phyloP scores from a whole-genome alignment of 2,329 filamentous ascomycete species.

The Metarhizium album region DNA sequence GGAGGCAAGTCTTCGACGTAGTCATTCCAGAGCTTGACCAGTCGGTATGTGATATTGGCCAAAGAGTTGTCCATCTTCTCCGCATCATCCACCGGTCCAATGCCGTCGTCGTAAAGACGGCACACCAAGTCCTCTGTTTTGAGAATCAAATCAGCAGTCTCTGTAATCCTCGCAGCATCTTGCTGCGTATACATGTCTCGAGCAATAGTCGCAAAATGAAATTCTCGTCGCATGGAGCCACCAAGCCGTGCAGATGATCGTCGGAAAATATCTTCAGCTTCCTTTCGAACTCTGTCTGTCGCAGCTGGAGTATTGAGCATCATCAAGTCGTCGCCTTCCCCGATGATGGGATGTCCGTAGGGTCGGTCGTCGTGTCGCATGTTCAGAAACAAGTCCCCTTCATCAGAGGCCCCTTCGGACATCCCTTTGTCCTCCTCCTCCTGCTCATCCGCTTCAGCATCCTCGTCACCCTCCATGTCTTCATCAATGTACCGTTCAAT shows the following conservation, averaged over 20 bases:
- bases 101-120: conserved; percentile 52
- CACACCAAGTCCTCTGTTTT: conserved; percentile 63
- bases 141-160: conserved; percentile 62
- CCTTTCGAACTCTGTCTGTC: conserved; percentile 38
- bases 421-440: conserved; percentile 27
- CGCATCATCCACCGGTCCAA: conserved; percentile 43
- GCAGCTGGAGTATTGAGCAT: conserved; percentile 45
- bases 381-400: conserved; percentile 39
- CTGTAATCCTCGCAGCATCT: conserved; percentile 50
- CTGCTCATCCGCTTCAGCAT: conserved; percentile 26
- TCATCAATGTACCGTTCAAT: conserved; percentile 25
- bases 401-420: conserved; percentile 29
- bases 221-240: conserved; percentile 36
- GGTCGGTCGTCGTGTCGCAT: conserved; percentile 32
- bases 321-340: conserved; percentile 40
- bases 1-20: conserved; percentile 38
- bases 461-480: conserved; percentile 26
- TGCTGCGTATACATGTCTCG: conserved; percentile 52
- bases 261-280: conserved; percentile 46
- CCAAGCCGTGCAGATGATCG: conserved; percentile 37
- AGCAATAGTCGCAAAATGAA: conserved; percentile 59
- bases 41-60: conserved; percentile 38
- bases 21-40: conserved; percentile 45
- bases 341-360: conserved; percentile 28
- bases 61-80: conserved; percentile 46